phyloP scores from a whole-genome alignment of 164 flowering plant genomes.

The Tetrastigma voinierianum region DNA sequence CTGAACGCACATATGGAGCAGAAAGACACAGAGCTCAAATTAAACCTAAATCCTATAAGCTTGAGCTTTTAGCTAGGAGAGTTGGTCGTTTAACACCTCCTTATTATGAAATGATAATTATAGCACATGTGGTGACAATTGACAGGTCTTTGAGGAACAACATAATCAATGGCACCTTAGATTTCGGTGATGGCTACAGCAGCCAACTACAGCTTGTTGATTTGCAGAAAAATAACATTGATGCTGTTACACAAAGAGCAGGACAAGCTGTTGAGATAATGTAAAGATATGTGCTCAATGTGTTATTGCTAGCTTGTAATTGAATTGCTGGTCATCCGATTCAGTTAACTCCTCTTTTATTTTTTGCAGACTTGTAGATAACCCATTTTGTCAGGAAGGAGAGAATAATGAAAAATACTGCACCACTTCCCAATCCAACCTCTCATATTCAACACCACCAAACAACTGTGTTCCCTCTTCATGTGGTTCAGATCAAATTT shows the following conservation, averaged over 20 bases:
- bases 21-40: too few species aligned
- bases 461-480: slow-evolving; percentile 29
- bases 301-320: neutral
- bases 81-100: too few species aligned
- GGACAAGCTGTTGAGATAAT: slow-evolving; percentile 17
- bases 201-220: slow-evolving; percentile 42
- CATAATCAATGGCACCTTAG: slow-evolving; percentile 44
- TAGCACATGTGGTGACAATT: slow-evolving; percentile 1
- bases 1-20: too few species aligned
- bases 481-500: slow-evolving; percentile 31
- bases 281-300: slow-evolving; percentile 29
- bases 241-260: slow-evolving; percentile 5
- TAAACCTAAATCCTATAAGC: too few species aligned
- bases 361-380: slow-evolving; percentile 41
- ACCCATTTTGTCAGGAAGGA: slow-evolving; percentile 39
- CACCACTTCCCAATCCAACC: slow-evolving; percentile 10
- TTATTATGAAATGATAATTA: too few species aligned
- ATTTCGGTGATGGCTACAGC: slow-evolving; percentile 35
- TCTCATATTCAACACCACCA: slow-evolving; percentile 35
- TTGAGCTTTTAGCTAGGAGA: too few species aligned
- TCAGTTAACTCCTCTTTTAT: neutral
- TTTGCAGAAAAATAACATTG: slow-evolving; percentile 44
- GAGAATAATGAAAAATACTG: slow-evolving; percentile 22
- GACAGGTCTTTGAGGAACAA: slow-evolving; percentile 44
- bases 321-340: too few species aligned